Evolutionary conservation across 2,329 filamentous ascomycete species (phyloP), one percentile per base, ranked within the genome.

Genomic region (Coniochaeta ligniaria): DNA sequence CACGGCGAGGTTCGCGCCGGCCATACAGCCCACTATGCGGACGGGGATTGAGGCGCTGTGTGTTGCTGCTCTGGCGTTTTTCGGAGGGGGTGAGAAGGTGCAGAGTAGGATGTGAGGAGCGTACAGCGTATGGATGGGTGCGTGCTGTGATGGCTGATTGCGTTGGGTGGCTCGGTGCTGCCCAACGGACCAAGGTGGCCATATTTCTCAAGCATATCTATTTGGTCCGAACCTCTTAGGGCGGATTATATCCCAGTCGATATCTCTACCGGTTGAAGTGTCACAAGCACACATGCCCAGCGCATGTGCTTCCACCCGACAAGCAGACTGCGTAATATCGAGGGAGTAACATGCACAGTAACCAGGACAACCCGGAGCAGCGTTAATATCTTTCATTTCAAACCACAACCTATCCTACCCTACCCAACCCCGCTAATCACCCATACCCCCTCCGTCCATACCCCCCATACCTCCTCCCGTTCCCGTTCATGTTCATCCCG

Each of bases 391-490:
- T n/a, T 41, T 41, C 17, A 20, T 41, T 36, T 5, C 3, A 41
- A 41, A 47, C 20, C 43, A 47, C 20, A 47, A 22, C 2, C 20
- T 22, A 14, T 24, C 20, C 22, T n/a, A n/a, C n/a, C n/a, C n/a
- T n/a, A n/a, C n/a, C n/a, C n/a, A n/a, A 24, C 2, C 3, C 11
- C n/a, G 5, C 8, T 24, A 7, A 47, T 52, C 43, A 57, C 17
- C 54, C 54, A 24, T 35, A 36, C 20, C 56, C 56, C 33, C 56
- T 28, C 35, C 38, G 41, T 20, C 56, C 65, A 57, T 66, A 62
- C 50, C 62, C 60, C 22, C 65, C 59, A 60, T 60, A 56, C 52
- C 66, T 63, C 43, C 63, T 61, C 9, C 66, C 65, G 1, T 62
- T 47, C 57, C 62, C 61, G 50, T 66, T 66, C 28, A 59, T 63